Base-by-base conservation (phyloP, 768 basidiomycete genomes). In the Boletellus ananas region DNA sequence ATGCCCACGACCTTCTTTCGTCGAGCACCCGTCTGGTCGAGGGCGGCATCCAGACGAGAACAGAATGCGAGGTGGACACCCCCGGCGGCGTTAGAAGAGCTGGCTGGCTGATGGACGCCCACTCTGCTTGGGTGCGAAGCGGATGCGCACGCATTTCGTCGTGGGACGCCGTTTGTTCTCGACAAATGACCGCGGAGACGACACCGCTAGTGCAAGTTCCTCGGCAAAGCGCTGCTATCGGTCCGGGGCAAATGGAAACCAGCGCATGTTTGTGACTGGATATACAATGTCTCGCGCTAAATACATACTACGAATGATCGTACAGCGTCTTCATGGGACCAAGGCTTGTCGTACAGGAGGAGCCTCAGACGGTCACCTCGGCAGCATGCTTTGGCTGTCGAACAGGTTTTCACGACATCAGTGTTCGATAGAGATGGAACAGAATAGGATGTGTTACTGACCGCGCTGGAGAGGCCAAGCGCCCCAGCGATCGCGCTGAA, bases 401-500 rank as follows among this genome's bases (percentile, higher is more conserved):
- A 5, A 14, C 0, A 16, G 16, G 7, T 14, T 1, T 21, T 6
- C 23, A 23, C 23, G 8, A 29, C 12, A 39, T 49, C 10, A 58
- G 41, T 9, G 41, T 21, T 13, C 12, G 41, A 36, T 52, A 47
- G 17, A 13, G 12, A 23, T 8, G 16, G 12, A 6, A 7, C 10
- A 29, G 33, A n/a, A 5, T 2, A 1, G 13, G 12, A 20, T 21
- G 7, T 4, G 44, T 2, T 3, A 59, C 58, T 49, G 50, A 79
- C 79, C 9, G 59, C 34, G 29, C 40, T 52, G 21, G 64, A 57
- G 57, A 84, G 72, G 16, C 60, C 67, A 18, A 85, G 69, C 3
- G 60, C 74, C 0, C 11, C 9, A 1, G 79, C 77, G 50, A 86
- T 69, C 21, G 62, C 61, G 33, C 69, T 62, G 65, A 82, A 84